These are phyloP conservation scores for Rubia occidens DNA, from an alignment of 305 asterid genomes.

Conservation along the genomic window DNA sequence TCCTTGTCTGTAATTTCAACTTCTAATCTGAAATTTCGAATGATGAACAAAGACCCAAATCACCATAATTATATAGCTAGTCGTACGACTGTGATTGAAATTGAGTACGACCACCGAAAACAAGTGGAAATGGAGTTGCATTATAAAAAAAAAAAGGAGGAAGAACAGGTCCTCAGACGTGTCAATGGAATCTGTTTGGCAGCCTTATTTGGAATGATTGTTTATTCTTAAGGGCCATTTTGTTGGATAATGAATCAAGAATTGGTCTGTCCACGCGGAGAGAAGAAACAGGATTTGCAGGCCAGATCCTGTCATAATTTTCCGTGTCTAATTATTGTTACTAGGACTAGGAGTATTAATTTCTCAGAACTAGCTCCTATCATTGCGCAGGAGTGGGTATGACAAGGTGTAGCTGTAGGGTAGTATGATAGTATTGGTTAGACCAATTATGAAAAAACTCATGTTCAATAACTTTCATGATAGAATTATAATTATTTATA, in stretches of 20 bases:
- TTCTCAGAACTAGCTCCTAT: not conserved
- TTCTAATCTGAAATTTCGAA: no score
- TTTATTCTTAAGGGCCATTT: not conserved
- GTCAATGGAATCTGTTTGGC: not conserved
- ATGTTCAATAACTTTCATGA: no score
- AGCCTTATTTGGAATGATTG: not conserved
- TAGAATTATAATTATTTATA: no score
- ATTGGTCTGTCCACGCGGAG: not conserved
- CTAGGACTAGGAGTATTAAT: no score
- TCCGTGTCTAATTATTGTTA: no score
- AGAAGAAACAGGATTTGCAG: not conserved
- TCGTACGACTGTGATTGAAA: not conserved
- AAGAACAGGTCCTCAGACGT: not conserved
- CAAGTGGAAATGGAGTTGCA: constrained; percentile 1
- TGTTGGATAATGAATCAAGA: not conserved
- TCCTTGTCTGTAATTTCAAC: no score
- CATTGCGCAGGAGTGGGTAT: no score
- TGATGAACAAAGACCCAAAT: not conserved
- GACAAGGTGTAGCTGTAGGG: no score
- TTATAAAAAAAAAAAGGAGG: not conserved
- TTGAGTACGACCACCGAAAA: not conserved
- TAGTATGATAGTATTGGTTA: no score
- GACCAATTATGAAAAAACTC: no score
- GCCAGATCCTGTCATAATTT: not conserved
- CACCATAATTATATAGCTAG: not conserved